Base-by-base conservation (phyloP, 441 rosid genomes). In the Capsella rubella region DNA sequence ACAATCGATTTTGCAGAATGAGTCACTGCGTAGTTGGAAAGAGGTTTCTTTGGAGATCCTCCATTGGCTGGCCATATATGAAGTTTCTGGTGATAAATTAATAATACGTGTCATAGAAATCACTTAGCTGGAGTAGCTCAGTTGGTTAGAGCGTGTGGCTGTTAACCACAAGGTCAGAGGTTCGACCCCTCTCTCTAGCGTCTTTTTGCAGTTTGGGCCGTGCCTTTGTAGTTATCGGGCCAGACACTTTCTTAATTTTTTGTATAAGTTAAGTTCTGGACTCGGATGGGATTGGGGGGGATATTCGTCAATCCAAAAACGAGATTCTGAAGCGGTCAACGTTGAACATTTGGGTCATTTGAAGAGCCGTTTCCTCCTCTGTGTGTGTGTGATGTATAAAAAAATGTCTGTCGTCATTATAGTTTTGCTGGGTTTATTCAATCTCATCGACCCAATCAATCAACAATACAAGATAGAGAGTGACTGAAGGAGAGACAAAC, bases 91-190 rank as follows among this genome's bases (percentile, higher is more conserved):
- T 3, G 4, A 29, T 9, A 12, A 42, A 4, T 11, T 3, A 10
- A 42, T 4, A 2, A 42, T 1, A 42, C 2, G 46, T 13, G 6
- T 6, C 0, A n/a, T 0, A 0, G 1, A 2, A 0, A 1, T 0
- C 21, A 55, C 0, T 0, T 0, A 58, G 98, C 93, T 90, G 97
- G 96, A 90, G 84, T 89, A 89, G 93, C 89, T 93, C 92, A 88
- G 91, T 83, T 87, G 93, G 97, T 72, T 91, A 86, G 96, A 91
- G 93, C 93, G 90, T 93, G 90, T 91, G 95, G 92, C 98, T 89
- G 91, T 89, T 93, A 91, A 91, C 96, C 94, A 87, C 90, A 91
- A 89, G 96, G 98, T 88, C 94, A 90, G 87, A 88, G 91, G 94
- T 88, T 93, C 94, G 78, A 93, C 81, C 90, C 92, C 90, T 87